A percentile compares a stretch with the other conserved stretches of the same genome.
phyloP scores from a whole-genome alignment of 2,329 filamentous ascomycete species.

The Colletotrichum caudatum region DNA sequence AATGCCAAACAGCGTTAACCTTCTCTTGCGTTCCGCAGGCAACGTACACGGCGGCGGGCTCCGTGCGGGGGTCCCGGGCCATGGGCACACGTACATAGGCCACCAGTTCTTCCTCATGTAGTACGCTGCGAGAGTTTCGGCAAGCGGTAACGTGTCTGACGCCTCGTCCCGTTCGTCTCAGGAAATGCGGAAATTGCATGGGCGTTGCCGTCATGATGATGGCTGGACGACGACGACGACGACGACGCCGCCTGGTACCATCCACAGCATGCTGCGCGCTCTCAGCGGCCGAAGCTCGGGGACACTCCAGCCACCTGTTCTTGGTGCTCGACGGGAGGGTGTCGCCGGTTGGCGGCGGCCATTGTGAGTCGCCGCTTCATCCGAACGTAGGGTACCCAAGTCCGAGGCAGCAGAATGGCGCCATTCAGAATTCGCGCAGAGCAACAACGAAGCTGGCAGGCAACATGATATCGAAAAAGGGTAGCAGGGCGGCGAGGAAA shows the following conservation, averaged over 20 bases:
- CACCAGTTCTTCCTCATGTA: constrained; percentile 27
- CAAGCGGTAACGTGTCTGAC: constrained; percentile 8
- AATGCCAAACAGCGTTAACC: not conserved
- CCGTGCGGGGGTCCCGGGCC: constrained; percentile 29
- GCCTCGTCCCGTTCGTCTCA: constrained; percentile 33
- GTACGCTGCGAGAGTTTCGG: constrained; percentile 31
- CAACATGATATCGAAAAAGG: constrained; percentile 20
- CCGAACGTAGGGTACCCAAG: constrained; percentile 14
- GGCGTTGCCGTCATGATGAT: constrained; percentile 32
- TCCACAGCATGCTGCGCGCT: not conserved
- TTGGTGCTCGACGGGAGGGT: constrained; percentile 18
- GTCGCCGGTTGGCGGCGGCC: not conserved
- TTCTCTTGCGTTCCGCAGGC: not conserved
- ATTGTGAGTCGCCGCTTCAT: constrained; percentile 8
- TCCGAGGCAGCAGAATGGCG: constrained; percentile 18
- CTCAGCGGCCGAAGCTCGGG: constrained; percentile 22
- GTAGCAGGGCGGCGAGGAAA: constrained; percentile 1
- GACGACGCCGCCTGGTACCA: constrained; percentile 12
- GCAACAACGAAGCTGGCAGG: constrained; percentile 14
- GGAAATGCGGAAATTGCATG: constrained; percentile 31
- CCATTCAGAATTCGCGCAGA: constrained; percentile 19
- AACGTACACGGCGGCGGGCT: constrained; percentile 10
- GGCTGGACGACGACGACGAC: not conserved
- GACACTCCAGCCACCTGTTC: constrained; percentile 7
- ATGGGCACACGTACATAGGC: constrained; percentile 15